Base-by-base conservation (phyloP, 2,329 filamentous ascomycete genomes). In the Pseudocercospora cruenta region DNA sequence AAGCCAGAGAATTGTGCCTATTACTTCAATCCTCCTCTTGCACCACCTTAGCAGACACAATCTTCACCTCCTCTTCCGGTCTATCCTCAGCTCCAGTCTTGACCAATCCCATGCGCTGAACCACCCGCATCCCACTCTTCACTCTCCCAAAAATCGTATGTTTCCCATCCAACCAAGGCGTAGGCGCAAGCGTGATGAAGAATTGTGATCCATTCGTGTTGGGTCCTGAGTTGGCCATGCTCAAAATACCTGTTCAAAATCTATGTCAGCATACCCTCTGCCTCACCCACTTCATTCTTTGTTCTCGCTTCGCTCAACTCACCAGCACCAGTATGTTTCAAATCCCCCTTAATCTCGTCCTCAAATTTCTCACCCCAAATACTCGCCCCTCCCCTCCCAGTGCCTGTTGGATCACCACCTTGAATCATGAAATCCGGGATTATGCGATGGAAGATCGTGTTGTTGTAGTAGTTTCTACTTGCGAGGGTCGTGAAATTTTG, bases 131-230 rank as follows among this genome's bases (percentile, higher is more conserved):
- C 0, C 95, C 95, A 62, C 81, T 87, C 82, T 91, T 94, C 45
- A 99, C 93, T 62, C 94, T 84, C 0, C 95, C 95, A 77, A 99
- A 99, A 71, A 99, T 96, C 10, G 94, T 96, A 79, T 99, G 94
- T 80, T 97, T 97, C 22, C 94, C 93, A 80, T 99, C 95, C 66
- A 99, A 81, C 94, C 94, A 98, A 0, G 95, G 95, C 16, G 95
- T 94, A 4, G 94, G 94, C 7, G 93, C 94, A 36, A 98, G 84
- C 0, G 95, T 98, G 71, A 99, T 89, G 78, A 98, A 98, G 81
- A 98, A 99, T 81, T 98, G 95, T 65, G 88, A 92, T 22, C 94
- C 94, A 79, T 98, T 98, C 39, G 94, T 96, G 79, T 98, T 88
- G 8, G 92, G 92, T 0, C 95, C 95, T 16, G 90, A 89, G 80